phyloP scores from a whole-genome alignment of 1,284 basidiomycete genomes.

The Veloboletus limbatus region DNA sequence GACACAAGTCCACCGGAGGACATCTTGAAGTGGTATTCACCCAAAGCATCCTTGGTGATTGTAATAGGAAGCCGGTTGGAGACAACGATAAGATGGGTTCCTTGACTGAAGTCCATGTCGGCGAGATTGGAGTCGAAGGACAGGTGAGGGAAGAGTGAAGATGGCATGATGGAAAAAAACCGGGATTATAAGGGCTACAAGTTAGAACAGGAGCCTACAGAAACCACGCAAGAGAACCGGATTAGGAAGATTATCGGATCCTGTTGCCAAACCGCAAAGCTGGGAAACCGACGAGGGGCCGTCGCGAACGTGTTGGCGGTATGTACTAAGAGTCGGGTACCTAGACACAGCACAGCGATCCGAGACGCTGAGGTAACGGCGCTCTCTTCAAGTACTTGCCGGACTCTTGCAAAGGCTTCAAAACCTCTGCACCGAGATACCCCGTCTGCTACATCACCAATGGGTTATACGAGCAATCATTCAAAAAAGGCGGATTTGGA shows the following conservation, averaged over 20 bases:
- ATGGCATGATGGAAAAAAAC: slow-evolving; percentile 18
- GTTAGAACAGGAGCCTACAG: slow-evolving; percentile 12
- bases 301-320: too few relatives aligned
- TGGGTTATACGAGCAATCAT: background rate
- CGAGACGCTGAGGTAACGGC: too few relatives aligned
- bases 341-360: background rate
- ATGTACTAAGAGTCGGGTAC: too few relatives aligned
- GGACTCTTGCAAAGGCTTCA: too few relatives aligned
- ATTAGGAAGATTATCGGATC: slow-evolving; percentile 38
- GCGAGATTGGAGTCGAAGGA: slow-evolving; percentile 35
- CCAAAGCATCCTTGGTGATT: slow-evolving; percentile 82
- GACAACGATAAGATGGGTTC: slow-evolving; percentile 87
- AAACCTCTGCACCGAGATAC: background rate
- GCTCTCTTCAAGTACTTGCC: too few relatives aligned
- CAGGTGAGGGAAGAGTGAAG: slow-evolving; percentile 28
- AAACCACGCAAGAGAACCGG: slow-evolving; percentile 28
- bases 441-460: background rate
- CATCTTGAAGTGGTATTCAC: slow-evolving; percentile 97
- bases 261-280: too few relatives aligned
- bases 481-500: background rate
- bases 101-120: slow-evolving; percentile 39
- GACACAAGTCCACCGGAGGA: slow-evolving; percentile 94
- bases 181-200: slow-evolving; percentile 30
- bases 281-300: background rate
- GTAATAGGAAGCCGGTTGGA: slow-evolving; percentile 94